Conservation (phyloP, 208 protist genomes). For the Strigomonas oncopelti region DNA sequence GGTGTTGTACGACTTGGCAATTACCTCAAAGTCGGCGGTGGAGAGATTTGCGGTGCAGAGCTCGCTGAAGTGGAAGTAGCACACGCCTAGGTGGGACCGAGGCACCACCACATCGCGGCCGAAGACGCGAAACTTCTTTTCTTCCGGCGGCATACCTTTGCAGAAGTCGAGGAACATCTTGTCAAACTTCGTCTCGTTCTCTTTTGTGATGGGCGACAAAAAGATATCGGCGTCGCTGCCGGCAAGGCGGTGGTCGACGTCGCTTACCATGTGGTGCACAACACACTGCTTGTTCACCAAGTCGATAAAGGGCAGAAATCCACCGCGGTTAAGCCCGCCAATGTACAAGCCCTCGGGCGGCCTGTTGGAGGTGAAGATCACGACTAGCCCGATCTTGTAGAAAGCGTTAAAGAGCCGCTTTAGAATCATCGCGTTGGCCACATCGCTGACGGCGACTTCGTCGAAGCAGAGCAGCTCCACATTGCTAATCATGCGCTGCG, state of each 20-base stretch:
- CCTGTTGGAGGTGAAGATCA: constrained; percentile 93
- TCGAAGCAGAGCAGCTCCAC: constrained; percentile 95
- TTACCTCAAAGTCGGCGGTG: constrained; percentile 81
- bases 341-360: constrained; percentile 86
- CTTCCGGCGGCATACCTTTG: constrained; percentile 67
- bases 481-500: constrained; percentile 81
- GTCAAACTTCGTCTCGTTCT: constrained; percentile 69
- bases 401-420: constrained; percentile 89
- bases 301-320: constrained; percentile 95
- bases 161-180: constrained; percentile 77
- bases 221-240: constrained; percentile 69
- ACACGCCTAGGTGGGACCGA: constrained; percentile 62
- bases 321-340: constrained; percentile 89
- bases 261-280: constrained; percentile 86
- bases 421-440: constrained; percentile 95
- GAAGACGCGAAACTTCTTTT: constrained; percentile 61
- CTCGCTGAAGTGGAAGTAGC: constrained; percentile 80
- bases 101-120: constrained; percentile 73
- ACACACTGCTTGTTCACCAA: constrained; percentile 82
- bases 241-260: constrained; percentile 90
- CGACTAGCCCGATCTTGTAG: constrained; percentile 88
- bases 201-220: constrained; percentile 46
- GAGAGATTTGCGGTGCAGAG: constrained; percentile 69
- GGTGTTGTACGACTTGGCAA: constrained; percentile 85
- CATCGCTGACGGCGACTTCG: constrained; percentile 90